Conservation (phyloP, 1,284 basidiomycete genomes). For the Naganishia sp. region DNA sequence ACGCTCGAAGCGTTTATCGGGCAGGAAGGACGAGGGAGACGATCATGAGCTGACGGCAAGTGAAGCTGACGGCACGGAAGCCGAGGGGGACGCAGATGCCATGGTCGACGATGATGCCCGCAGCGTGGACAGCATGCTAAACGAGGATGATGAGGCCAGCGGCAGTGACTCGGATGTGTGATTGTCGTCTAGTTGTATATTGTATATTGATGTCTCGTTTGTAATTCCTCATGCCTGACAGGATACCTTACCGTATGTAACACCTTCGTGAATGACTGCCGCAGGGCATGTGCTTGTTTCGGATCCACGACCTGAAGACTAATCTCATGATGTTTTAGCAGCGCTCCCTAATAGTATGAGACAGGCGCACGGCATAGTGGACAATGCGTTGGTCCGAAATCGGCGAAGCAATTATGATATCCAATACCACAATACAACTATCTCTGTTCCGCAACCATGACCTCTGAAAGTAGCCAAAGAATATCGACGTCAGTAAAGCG, state of each 20-base stretch:
- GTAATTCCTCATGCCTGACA: not conserved
- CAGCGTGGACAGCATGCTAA: constrained; percentile 38
- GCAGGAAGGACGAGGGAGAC: constrained; percentile 8
- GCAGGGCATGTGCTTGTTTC: too few species aligned
- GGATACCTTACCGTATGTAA: too few species aligned
- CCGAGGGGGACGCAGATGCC: not conserved
- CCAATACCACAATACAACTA: constrained; percentile 40
- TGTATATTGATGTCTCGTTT: not conserved
- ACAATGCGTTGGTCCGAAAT: too few species aligned
- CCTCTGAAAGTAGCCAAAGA: constrained; percentile 50
- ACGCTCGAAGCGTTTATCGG: constrained; percentile 4
- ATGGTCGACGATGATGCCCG: constrained; percentile 29
- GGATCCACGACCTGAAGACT: too few species aligned
- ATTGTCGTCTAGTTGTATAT: not conserved
- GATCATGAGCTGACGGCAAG: constrained; percentile 25
- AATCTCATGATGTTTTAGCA: too few species aligned
- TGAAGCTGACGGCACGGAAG: constrained; percentile 6
- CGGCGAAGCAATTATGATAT: not conserved
- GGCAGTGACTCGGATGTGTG: constrained; percentile 18
- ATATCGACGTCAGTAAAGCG: not conserved
- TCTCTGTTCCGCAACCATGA: constrained; percentile 75
- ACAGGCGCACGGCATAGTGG: too few species aligned
- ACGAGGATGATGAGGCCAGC: constrained; percentile 32
- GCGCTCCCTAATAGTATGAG: too few species aligned
- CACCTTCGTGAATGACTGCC: too few species aligned